Percentiles rank a stretch among this genome's conserved stretches.
phyloP scores from a whole-genome alignment of 176 grass and related monocot genomes.

The Otatea glauca region DNA sequence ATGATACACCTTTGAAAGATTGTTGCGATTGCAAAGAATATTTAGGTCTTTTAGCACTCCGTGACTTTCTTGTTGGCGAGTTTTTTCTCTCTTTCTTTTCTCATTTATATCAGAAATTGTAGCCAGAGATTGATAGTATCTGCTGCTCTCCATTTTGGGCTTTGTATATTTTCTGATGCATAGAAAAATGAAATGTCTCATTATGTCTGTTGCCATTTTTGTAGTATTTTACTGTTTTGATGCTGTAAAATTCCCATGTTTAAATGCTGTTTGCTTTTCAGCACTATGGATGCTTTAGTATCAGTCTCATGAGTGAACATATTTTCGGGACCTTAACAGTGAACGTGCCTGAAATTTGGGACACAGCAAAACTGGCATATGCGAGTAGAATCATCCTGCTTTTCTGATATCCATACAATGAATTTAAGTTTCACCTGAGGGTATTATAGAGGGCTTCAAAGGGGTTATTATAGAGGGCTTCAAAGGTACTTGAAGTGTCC shows the following conservation, averaged over 20 bases:
- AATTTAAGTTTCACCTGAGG: not conserved
- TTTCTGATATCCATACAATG: not conserved
- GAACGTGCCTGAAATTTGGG: slow-evolving; percentile 12
- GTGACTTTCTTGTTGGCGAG: not conserved
- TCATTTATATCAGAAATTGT: not conserved
- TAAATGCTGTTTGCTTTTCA: slow-evolving; percentile 2
- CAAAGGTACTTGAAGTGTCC: not conserved
- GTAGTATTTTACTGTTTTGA: not conserved
- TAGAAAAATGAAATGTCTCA: not conserved
- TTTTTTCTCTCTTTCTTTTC: not conserved
- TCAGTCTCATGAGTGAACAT: not conserved
- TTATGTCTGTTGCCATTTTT: not conserved
- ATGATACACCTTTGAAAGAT: not conserved
- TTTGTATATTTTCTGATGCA: not conserved
- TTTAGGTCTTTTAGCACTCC: not conserved
- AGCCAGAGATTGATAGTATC: not conserved
- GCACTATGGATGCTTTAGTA: not conserved
- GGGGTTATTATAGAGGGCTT: not conserved
- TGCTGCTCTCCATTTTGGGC: not conserved
- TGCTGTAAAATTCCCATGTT: not conserved
- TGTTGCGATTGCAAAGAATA: not conserved
- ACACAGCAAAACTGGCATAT: not conserved
- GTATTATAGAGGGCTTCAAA: not conserved
- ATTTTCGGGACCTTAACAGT: slow-evolving; percentile 12
- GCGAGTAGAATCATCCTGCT: not conserved